A percentile compares a stretch with the other conserved stretches of the same genome.
These are phyloP conservation scores for Mycena kentingensis DNA, from an alignment of 768 basidiomycete genomes.

Conservation along the genomic window DNA sequence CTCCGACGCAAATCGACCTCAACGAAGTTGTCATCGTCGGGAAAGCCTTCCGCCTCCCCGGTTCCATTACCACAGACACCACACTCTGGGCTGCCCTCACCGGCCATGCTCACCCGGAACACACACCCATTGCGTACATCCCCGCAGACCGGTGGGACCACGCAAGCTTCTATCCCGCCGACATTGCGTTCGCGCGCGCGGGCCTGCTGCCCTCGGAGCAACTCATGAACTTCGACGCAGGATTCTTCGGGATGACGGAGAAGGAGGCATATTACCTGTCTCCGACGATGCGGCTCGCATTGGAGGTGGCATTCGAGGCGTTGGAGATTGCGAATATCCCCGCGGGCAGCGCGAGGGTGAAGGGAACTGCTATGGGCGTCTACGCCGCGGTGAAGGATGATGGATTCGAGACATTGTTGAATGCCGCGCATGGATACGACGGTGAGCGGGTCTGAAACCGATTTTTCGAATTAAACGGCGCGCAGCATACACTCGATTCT, in stretches of 20 bases:
- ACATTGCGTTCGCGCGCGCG: conserved; percentile 14
- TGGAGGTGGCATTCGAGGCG: conserved; percentile 22
- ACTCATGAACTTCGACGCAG: conserved; percentile 14
- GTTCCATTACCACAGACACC: not conserved
- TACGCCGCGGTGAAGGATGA: conserved; percentile 20
- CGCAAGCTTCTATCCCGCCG: conserved; percentile 8
- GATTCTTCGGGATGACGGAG: conserved; percentile 21
- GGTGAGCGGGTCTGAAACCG: conserved; percentile 3
- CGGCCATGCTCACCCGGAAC: conserved; percentile 2
- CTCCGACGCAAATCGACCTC: not conserved
- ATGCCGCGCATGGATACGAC: conserved; percentile 17
- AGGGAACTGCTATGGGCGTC: conserved; percentile 14
- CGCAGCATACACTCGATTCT: conserved; percentile 19
- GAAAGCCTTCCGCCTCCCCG: conserved; percentile 21
- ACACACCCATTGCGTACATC: not conserved
- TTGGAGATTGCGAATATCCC: conserved; percentile 23
- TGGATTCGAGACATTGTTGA: conserved; percentile 15
- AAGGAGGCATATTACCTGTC: conserved; percentile 21
- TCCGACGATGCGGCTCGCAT: conserved; percentile 17
- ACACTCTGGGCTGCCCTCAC: conserved; percentile 16
- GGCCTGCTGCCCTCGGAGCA: conserved; percentile 10
- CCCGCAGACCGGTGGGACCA: conserved; percentile 23
- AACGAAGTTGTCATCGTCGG: conserved; percentile 23
- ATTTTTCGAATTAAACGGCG: not conserved
- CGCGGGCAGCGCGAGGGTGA: conserved; percentile 11